These are phyloP conservation scores for Drechslera avenae DNA, from an alignment of 2,329 filamentous ascomycete genomes.

Conservation along the genomic window DNA sequence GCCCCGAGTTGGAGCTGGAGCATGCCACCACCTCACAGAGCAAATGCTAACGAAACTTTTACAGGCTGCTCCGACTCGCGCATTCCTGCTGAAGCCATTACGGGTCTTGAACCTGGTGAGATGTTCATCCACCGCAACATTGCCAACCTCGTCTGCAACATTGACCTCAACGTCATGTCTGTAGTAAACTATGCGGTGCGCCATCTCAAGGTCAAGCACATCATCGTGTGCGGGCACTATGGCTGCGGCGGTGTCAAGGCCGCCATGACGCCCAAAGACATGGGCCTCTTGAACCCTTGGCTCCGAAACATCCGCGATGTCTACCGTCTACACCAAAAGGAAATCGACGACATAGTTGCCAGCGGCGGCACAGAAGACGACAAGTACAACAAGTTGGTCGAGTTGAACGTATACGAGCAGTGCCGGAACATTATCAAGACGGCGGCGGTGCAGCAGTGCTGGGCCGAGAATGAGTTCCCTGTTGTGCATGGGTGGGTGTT, in stretches of 20 bases:
- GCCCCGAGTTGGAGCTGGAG: neutral
- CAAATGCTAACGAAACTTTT: neutral
- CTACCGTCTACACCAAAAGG: slow-evolving; percentile 71
- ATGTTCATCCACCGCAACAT: slow-evolving; percentile 47
- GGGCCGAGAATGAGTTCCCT: slow-evolving; percentile 66
- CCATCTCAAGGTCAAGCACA: slow-evolving; percentile 64
- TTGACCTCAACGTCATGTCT: slow-evolving; percentile 50
- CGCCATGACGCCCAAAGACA: slow-evolving; percentile 67
- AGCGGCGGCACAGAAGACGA: slow-evolving; percentile 27
- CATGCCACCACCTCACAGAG: neutral
- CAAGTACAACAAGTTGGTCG: slow-evolving; percentile 44
- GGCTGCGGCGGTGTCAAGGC: slow-evolving; percentile 70
- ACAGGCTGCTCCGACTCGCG: slow-evolving; percentile 49
- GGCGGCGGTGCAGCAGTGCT: slow-evolving; percentile 64
- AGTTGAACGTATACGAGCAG: slow-evolving; percentile 48
- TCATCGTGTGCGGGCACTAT: slow-evolving; percentile 73
- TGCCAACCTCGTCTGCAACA: slow-evolving; percentile 47
- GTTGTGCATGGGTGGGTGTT: slow-evolving; percentile 78
- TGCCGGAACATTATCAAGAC: slow-evolving; percentile 49
- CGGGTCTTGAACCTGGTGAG: slow-evolving; percentile 44
- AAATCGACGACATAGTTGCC: slow-evolving; percentile 60
- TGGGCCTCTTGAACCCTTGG: slow-evolving; percentile 75
- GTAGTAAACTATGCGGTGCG: slow-evolving; percentile 50
- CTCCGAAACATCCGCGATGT: slow-evolving; percentile 76
- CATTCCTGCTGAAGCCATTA: slow-evolving; percentile 50